phyloP scores from a whole-genome alignment of 331 rosid species.

The Cucumis variabilis region DNA sequence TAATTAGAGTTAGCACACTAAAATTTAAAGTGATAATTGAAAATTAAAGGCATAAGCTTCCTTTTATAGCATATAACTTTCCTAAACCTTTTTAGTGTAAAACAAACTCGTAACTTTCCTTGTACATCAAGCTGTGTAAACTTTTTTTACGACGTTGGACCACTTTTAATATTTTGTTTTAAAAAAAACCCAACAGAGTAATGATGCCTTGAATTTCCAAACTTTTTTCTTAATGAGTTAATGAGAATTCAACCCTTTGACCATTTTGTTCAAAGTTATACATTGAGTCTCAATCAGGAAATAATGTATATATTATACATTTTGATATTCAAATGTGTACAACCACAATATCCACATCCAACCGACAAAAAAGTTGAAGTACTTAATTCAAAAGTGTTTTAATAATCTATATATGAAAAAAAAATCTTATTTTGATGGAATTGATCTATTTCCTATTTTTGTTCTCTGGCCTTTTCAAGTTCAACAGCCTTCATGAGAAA shows the following conservation, averaged over 20 bases:
- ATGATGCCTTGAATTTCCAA: background rate
- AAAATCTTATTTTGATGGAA: background rate
- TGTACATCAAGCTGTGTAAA: no score
- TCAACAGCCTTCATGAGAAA: constrained; percentile 44
- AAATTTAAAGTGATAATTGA: no score
- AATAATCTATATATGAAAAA: background rate
- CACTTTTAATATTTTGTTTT: no score
- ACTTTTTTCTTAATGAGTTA: no score
- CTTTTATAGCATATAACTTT: no score
- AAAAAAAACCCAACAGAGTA: no score
- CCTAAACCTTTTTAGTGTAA: no score
- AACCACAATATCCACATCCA: background rate
- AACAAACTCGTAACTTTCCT: no score
- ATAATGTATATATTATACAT: background rate
- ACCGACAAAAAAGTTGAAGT: background rate
- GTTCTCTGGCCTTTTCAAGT: constrained; percentile 31
- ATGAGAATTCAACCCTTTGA: background rate
- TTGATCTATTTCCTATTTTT: background rate
- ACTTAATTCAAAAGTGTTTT: background rate
- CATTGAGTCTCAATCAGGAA: background rate
- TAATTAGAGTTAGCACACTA: no score
- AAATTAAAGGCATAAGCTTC: no score
- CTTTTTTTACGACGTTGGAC: no score
- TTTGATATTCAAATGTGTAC: background rate
- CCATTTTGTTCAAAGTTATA: no score